A percentile compares a stretch with the other conserved stretches of the same genome.
These are phyloP conservation scores for Monilinia vaccinii-corymbosi DNA, from an alignment of 2,329 filamentous ascomycete genomes.

Conservation along the genomic window DNA sequence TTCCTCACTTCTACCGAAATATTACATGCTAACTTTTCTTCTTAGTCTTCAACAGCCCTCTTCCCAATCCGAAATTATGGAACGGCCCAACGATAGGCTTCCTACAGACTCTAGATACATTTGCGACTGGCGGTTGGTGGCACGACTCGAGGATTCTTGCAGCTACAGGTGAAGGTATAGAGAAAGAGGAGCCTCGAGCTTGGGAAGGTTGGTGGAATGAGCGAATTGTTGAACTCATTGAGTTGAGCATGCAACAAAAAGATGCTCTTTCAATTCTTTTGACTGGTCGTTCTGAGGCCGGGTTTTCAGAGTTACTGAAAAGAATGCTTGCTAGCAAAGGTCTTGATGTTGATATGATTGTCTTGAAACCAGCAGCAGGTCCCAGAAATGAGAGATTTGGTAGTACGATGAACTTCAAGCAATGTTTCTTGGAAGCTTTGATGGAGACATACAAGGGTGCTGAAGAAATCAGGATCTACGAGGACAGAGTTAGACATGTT, in stretches of 20 bases:
- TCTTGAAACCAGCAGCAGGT: constrained; percentile 75
- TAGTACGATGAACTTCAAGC: constrained; percentile 89
- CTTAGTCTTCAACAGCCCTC: constrained; percentile 78
- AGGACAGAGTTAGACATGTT: constrained; percentile 58
- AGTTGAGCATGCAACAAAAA: constrained; percentile 72
- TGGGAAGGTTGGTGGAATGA: constrained; percentile 99
- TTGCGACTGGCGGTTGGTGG: constrained; percentile 91
- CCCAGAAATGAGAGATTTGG: constrained; percentile 70
- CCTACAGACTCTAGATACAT: constrained; percentile 65
- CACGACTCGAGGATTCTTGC: constrained; percentile 81
- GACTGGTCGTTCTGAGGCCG: constrained; percentile 72
- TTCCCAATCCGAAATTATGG: constrained; percentile 87
- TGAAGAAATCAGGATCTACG: constrained; percentile 71
- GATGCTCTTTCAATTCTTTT: constrained; percentile 79
- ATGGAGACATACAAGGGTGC: constrained; percentile 79
- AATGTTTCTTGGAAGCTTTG: constrained; percentile 68
- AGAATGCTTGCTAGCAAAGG: constrained; percentile 70
- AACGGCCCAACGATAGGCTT: constrained; percentile 66
- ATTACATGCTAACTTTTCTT: neutral
- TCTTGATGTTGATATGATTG: constrained; percentile 80
- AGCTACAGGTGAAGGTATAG: constrained; percentile 74
- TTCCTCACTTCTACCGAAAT: neutral
- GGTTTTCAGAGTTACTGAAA: constrained; percentile 70
- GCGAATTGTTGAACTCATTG: constrained; percentile 70
- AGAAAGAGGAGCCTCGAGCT: constrained; percentile 69